These are phyloP conservation scores for Solanum rostratum DNA, from an alignment of 257 asterid genomes.

Conservation along the genomic window DNA sequence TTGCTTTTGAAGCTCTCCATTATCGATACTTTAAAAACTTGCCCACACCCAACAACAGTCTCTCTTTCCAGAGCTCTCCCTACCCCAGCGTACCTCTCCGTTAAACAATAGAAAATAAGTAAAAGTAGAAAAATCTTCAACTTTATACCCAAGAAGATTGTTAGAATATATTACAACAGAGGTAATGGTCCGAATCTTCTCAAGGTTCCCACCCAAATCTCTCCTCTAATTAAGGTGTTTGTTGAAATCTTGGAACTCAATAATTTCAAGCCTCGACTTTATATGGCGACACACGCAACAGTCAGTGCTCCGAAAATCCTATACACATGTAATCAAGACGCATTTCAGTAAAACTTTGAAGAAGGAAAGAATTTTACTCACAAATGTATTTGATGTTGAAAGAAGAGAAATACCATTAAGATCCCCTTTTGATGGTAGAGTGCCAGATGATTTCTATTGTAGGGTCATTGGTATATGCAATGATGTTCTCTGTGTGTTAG, in stretches of 20 bases:
- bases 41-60: not conserved
- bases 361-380: not conserved
- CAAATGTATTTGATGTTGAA: not conserved
- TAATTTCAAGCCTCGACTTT: not conserved
- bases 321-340: not conserved
- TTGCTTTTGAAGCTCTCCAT: not conserved
- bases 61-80: not conserved
- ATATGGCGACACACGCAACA: not conserved
- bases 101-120: not conserved
- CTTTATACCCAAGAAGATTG: not conserved
- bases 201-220: too few species aligned
- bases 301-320: not conserved
- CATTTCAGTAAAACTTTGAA: not conserved
- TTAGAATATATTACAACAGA: not conserved
- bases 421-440: slow-evolving; percentile 1
- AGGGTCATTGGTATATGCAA: slow-evolving; percentile 21
- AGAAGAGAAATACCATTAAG: not conserved
- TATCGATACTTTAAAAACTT: not conserved
- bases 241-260: not conserved
- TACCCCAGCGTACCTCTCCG: not conserved
- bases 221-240: too few species aligned
- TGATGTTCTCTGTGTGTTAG: slow-evolving; percentile 16
- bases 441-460: slow-evolving; percentile 1
- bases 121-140: too few species aligned
- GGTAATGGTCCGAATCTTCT: not conserved